Evolutionary conservation across 2,329 filamentous ascomycete genomes (phyloP).

Genomic region (Scytalidium lignicola): DNA sequence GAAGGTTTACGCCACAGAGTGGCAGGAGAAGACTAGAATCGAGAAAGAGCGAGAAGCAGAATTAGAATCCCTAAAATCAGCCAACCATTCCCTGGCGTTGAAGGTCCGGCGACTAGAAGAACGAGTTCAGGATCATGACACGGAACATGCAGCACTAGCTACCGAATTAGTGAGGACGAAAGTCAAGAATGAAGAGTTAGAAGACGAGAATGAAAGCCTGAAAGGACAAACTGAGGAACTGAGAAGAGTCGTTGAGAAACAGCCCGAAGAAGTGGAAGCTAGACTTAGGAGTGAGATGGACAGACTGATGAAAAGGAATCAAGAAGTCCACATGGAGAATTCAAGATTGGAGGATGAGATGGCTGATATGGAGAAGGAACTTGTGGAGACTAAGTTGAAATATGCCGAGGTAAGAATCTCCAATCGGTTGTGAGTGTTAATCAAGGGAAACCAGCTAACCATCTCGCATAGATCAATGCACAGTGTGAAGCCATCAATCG

Average conservation of each 20-base stretch:
- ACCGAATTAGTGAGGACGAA: constrained; percentile 89
- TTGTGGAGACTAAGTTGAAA: constrained; percentile 91
- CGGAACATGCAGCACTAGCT: constrained; percentile 84
- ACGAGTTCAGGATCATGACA: constrained; percentile 80
- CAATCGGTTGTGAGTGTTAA: constrained; percentile 2
- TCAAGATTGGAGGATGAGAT: constrained; percentile 81
- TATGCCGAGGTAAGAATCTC: constrained; percentile 79
- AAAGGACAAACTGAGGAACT: constrained; percentile 81
- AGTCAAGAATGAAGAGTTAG: constrained; percentile 85
- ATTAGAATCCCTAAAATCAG: constrained; percentile 64
- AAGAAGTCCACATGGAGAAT: constrained; percentile 93
- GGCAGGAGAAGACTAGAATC: constrained; percentile 82
- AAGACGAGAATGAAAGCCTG: constrained; percentile 84
- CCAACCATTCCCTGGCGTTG: constrained; percentile 62
- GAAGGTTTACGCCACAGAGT: constrained; percentile 75
- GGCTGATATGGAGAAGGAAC: constrained; percentile 83
- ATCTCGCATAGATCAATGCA: constrained; percentile 51
- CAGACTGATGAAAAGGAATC: constrained; percentile 84
- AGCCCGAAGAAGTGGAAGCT: constrained; percentile 82
- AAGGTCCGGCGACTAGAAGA: constrained; percentile 84
- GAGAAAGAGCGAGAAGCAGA: constrained; percentile 82
- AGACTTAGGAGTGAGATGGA: constrained; percentile 82
- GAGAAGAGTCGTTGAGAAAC: constrained; percentile 79
- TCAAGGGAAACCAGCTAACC: neutral
- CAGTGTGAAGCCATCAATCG: constrained; percentile 67